Evolutionary conservation across 2,329 filamentous ascomycete species (phyloP).

Genomic region (Arthrobotrys megalospora): DNA sequence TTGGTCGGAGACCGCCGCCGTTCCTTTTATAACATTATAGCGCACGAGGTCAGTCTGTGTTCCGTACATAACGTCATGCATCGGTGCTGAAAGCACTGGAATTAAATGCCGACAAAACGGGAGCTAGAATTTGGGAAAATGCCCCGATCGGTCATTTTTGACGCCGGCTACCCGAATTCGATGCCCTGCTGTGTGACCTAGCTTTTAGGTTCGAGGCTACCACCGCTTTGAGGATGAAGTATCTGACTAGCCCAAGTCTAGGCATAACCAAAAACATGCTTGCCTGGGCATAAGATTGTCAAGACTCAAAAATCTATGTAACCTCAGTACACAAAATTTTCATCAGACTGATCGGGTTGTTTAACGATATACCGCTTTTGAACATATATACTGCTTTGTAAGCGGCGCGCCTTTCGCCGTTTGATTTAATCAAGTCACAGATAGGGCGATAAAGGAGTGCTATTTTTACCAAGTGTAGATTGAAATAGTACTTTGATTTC

Average conservation of each 20-base stretch:
- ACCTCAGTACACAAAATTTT: no score
- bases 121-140: neutral
- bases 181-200: neutral
- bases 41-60: neutral
- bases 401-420: no score
- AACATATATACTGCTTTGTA: neutral
- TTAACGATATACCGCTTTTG: neutral
- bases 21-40: slow-evolving; percentile 13
- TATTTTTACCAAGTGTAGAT: no score
- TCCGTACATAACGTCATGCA: slow-evolving; percentile 21
- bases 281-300: no score
- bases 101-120: slow-evolving; percentile 9
- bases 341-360: neutral
- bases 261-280: no score
- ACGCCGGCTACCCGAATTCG: slow-evolving; percentile 1
- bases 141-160: slow-evolving; percentile 10
- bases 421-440: no score
- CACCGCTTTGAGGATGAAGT: no score
- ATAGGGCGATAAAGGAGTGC: no score
- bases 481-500: no score
- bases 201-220: no score
- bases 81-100: slow-evolving; percentile 2
- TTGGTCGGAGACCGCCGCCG: neutral
- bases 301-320: no score
- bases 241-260: no score